A percentile compares a stretch with the other conserved stretches of the same genome.
Conservation (phyloP, 2,329 filamentous ascomycete genomes). For the Boeremia exigua region DNA sequence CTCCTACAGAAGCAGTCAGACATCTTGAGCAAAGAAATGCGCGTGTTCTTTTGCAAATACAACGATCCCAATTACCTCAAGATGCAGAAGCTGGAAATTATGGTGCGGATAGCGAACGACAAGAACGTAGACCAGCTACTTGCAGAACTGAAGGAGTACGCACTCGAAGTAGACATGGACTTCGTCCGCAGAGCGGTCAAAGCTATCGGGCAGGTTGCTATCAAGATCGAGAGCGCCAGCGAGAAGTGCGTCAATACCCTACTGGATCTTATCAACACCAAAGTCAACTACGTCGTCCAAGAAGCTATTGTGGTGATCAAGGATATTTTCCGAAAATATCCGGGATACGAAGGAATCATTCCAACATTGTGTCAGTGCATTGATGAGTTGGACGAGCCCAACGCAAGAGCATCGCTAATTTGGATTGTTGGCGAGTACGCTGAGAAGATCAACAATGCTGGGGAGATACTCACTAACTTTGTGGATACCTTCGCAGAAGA, state of each 20-base stretch:
- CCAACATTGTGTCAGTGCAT: conserved; percentile 95
- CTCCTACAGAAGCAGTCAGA: conserved; percentile 94
- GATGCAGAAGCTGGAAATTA: conserved; percentile 96
- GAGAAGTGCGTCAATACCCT: conserved; percentile 96
- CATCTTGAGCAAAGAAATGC: conserved; percentile 94
- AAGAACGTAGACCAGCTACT: conserved; percentile 94
- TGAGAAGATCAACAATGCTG: conserved; percentile 99
- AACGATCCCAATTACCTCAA: conserved; percentile 98
- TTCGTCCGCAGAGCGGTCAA: conserved; percentile 93
- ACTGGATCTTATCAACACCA: conserved; percentile 92
- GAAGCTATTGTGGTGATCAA: conserved; percentile 99
- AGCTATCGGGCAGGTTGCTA: conserved; percentile 96
- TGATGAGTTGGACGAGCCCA: conserved; percentile 93
- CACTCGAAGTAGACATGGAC: conserved; percentile 98
- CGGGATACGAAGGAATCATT: conserved; percentile 97
- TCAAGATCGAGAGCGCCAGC: conserved; percentile 95
- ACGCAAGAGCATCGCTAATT: conserved; percentile 87
- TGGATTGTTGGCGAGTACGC: conserved; percentile 99
- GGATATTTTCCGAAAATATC: conserved; percentile 96
- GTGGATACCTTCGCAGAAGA: conserved; percentile 96
- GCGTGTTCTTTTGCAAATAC: conserved; percentile 99
- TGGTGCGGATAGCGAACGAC: conserved; percentile 98
- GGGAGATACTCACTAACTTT: conserved; percentile 88
- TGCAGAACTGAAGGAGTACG: conserved; percentile 95
- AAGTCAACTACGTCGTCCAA: conserved; percentile 99